Base-by-base conservation (phyloP, 768 basidiomycete genomes). In the Russula ochroleuca region DNA sequence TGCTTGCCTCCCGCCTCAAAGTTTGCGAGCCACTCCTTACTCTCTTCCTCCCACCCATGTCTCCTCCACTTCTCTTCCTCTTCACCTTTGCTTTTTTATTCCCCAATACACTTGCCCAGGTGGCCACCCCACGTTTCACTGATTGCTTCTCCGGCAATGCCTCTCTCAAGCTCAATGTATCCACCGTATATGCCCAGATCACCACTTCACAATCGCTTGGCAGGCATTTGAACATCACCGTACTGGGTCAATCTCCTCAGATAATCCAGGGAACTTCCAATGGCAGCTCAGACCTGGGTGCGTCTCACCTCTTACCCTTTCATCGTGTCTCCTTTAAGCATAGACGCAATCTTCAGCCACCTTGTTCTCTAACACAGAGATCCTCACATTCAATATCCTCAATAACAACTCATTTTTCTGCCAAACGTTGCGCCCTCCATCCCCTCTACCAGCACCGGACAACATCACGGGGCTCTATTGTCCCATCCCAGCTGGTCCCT, bases 291-390 rank as follows among this genome's bases (percentile, higher is more conserved):
- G 87, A 83, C 72, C 79, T 93, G 57, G 84, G 91, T 90, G 71
- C 71, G 84, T 61, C 7, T 10, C 33, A 57, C 28, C 15, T 57
- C 41, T 13, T 15, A 14, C 38, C 50, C 64, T 47, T 17, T 57
- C 56, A 13, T 53, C 43, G n/a, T 64, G 17, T 57, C 41, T 17
- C 15, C 21, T 25, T 50, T 48, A 67, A 61, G 48, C 66, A 70
- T 63, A 61, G 50, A 55, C 56, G 38, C 50, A 54, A 15, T 43
- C 33, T 63, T 63, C 68, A 88, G 92, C 94, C 19, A 97, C 94
- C 9, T 81, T 97, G 47, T 95, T 96, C 77, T 88, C 87, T 49
- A 85, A 90, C 11, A 87, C 91, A 1, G 81, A 84, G 59, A 83
- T 94, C 23, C 82, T 95, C 55, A 93, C 94, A 3, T 83, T 95